A percentile compares a stretch with the other conserved stretches of the same genome.
Evolutionary conservation across 495 filamentous ascomycete species (phyloP).

Genomic region (Clavariopsis aquatica): DNA sequence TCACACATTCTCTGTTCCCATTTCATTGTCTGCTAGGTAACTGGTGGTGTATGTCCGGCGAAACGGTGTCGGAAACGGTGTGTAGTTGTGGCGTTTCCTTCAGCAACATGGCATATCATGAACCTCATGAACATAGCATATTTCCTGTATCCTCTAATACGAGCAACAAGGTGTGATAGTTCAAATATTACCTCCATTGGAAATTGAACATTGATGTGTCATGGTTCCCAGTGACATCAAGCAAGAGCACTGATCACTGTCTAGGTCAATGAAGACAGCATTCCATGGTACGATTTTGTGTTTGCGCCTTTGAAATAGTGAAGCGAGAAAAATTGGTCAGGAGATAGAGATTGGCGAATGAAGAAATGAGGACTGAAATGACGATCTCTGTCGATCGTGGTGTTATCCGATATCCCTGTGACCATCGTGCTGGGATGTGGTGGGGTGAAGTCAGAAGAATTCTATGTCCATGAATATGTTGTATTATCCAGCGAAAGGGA

Average conservation of each 20-base stretch:
- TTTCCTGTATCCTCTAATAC: background rate
- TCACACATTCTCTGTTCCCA: slow-evolving; percentile 4
- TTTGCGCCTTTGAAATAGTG: background rate
- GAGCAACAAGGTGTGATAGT: background rate
- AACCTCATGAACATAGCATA: slow-evolving; percentile 3
- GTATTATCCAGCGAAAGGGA: no score
- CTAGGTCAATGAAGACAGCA: background rate
- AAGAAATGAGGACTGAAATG: background rate
- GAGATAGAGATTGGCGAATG: background rate
- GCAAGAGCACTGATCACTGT: background rate
- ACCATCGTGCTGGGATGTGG: background rate
- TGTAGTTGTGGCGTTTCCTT: background rate
- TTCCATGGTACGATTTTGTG: background rate
- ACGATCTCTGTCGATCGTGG: background rate
- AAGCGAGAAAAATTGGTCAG: background rate
- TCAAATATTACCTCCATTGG: background rate
- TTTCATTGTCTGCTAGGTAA: slow-evolving; percentile 1
- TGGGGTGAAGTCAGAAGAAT: no score
- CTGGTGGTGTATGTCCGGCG: background rate
- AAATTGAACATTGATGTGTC: background rate
- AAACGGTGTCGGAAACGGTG: background rate
- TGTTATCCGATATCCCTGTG: background rate
- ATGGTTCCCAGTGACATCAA: slow-evolving; percentile 6
- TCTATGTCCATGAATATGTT: no score
- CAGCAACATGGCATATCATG: slow-evolving; percentile 1